These are phyloP conservation scores for Ormosia emarginata DNA, from an alignment of 306 rosid genomes.

Conservation along the genomic window DNA sequence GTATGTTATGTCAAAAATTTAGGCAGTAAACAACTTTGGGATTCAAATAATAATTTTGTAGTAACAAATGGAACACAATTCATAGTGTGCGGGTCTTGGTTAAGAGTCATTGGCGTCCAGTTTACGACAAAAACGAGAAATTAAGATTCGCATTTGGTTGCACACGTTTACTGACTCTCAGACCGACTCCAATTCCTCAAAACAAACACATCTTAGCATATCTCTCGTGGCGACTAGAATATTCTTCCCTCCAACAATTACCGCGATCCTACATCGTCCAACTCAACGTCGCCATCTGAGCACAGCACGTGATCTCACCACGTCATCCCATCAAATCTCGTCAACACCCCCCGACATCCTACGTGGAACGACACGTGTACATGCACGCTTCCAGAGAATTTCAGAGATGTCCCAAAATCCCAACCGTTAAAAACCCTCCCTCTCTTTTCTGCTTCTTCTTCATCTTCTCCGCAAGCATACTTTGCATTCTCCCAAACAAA, in stretches of 20 bases:
- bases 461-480: not conserved
- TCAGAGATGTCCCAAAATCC: not conserved
- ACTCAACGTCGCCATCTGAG: not conserved
- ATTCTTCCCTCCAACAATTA: constrained; percentile 31
- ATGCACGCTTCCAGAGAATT: constrained; percentile 19
- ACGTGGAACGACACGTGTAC: constrained; percentile 40
- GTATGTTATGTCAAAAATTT: not conserved
- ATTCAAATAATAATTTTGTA: not conserved
- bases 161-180: not conserved
- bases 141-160: no score
- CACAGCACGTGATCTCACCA: constrained; percentile 7
- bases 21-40: no score
- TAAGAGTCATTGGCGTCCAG: no score
- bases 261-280: constrained; percentile 10
- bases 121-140: not conserved
- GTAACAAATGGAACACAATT: not conserved
- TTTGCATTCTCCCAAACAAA: not conserved
- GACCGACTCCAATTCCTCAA: not conserved
- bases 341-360: constrained; percentile 11
- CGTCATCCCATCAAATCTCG: not conserved
- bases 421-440: constrained; percentile 20
- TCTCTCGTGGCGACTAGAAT: constrained; percentile 18
- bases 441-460: not conserved
- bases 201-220: not conserved
- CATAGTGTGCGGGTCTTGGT: not conserved